Evolutionary conservation across 768 basidiomycete genomes (phyloP).

Genomic region (Podaxis pistillaris): DNA sequence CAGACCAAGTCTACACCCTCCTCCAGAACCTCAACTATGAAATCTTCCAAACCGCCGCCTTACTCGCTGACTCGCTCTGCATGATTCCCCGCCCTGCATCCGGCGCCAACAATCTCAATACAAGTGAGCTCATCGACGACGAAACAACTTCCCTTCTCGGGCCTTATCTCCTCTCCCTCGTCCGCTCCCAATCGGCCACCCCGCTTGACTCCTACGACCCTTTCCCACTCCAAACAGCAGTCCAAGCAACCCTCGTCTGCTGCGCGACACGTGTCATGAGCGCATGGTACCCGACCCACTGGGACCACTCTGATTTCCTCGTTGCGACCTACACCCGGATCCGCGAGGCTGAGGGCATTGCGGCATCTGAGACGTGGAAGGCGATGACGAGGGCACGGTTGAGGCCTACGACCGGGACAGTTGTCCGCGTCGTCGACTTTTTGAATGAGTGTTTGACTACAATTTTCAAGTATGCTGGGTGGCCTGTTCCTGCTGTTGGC

Average conservation of each 20-base stretch:
- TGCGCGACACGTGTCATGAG: constrained; percentile 38
- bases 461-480: constrained; percentile 8
- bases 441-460: constrained; percentile 11
- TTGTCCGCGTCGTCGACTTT: constrained; percentile 15
- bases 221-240: constrained; percentile 34
- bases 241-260: constrained; percentile 39
- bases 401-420: constrained; percentile 14
- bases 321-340: constrained; percentile 35
- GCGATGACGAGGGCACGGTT: constrained; percentile 22
- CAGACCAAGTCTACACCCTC: constrained; percentile 9
- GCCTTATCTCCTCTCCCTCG: constrained; percentile 27
- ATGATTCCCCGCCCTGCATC: constrained; percentile 22
- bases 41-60: constrained; percentile 39
- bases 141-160: constrained; percentile 30
- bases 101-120: constrained; percentile 19
- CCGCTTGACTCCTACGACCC: constrained; percentile 27
- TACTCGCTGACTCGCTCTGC: constrained; percentile 36
- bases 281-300: constrained; percentile 42
- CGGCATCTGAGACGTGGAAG: constrained; percentile 23
- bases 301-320: constrained; percentile 40
- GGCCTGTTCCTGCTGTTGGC: not conserved
- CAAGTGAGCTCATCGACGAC: constrained; percentile 18
- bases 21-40: constrained; percentile 36
- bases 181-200: constrained; percentile 25
- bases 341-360: constrained; percentile 21